phyloP scores from a whole-genome alignment of 2,329 filamentous ascomycete species.

The Fusarium sarcochroum region DNA sequence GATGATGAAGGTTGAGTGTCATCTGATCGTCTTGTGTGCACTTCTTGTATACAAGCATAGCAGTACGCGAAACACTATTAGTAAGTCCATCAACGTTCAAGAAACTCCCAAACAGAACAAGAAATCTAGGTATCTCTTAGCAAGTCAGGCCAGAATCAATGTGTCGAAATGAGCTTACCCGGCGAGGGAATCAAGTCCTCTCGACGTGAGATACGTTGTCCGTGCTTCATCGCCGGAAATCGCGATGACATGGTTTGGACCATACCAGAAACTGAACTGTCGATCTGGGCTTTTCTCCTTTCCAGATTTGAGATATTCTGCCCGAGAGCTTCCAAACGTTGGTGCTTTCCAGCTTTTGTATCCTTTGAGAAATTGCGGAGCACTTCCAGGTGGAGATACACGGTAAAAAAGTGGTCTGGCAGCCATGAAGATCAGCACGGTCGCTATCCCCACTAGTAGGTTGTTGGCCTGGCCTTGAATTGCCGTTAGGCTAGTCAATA shows the following conservation, averaged over 20 bases:
- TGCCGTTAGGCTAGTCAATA: not conserved
- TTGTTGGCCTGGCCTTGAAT: not conserved
- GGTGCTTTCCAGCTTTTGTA: not conserved
- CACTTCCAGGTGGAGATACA: not conserved
- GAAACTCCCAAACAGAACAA: not conserved
- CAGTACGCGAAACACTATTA: not conserved
- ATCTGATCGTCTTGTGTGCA: constrained; percentile 20
- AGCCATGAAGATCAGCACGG: not conserved
- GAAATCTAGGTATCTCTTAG: not conserved
- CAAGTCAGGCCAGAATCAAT: too few species aligned
- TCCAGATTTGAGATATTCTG: constrained; percentile 57
- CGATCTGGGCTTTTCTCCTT: constrained; percentile 53
- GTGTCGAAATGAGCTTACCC: constrained; percentile 52
- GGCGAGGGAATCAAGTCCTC: constrained; percentile 58
- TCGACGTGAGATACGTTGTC: constrained; percentile 61
- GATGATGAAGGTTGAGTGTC: constrained; percentile 3
- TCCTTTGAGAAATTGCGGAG: not conserved
- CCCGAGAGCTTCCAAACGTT: not conserved
- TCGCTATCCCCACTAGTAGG: not conserved
- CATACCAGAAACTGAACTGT: constrained; percentile 65
- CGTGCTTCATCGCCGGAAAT: constrained; percentile 60
- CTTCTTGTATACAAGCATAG: constrained; percentile 11
- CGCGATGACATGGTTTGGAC: constrained; percentile 60
- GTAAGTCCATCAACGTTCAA: constrained; percentile 7
- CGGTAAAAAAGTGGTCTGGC: constrained; percentile 1